Base-by-base conservation (phyloP, 768 basidiomycete genomes). In the Trametes coccinea region DNA sequence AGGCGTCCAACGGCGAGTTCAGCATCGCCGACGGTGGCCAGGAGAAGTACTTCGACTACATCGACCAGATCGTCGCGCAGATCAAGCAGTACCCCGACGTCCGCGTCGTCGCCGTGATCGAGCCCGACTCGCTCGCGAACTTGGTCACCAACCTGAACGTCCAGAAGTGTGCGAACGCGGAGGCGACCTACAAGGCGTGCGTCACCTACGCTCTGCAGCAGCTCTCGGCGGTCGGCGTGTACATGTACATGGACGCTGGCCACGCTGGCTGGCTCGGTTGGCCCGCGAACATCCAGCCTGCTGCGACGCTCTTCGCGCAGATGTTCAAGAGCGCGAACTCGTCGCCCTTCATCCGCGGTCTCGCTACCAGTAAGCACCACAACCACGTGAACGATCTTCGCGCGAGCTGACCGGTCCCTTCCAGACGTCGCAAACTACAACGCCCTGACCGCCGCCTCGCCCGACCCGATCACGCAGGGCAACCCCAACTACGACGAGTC, bases 241-340 rank as follows among this genome's bases (percentile, higher is more conserved):
- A 80, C 79, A 76, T 78, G 74, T 86, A 86, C 74, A 76, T 86
- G 66, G 85, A 86, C 71, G 84, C 84, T 67, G 84, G 83, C 37
- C 83, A 84, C 64, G 83, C 82, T 60, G 84, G 85, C 55, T 87
- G 85, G 86, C 79, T 87, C 61, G 86, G 86, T 45, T 88, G 86
- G 86, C 76, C 84, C 62, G 84, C 85, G 45, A 87, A 87, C 76
- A 72, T 86, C 71, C 56, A 68, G 29, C 85, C 85, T 56, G 84
- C 85, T 52, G 85, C 84, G 34, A 74, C 79, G 64, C 75, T 86
- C 61, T 87, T 85, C 72, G 67, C 74, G 31, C 69, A 77, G 58
- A 73, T 87, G 44, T 85, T 77, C 75, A 75, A 75, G 65, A 71
- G 65, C 64, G 84, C 84, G 56, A 80, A 83, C 22, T 80, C 79